Evolutionary conservation across 805 yeast species (phyloP), one percentile per base, ranked within the genome.

Genomic region (Martiniozyma abietophila): DNA sequence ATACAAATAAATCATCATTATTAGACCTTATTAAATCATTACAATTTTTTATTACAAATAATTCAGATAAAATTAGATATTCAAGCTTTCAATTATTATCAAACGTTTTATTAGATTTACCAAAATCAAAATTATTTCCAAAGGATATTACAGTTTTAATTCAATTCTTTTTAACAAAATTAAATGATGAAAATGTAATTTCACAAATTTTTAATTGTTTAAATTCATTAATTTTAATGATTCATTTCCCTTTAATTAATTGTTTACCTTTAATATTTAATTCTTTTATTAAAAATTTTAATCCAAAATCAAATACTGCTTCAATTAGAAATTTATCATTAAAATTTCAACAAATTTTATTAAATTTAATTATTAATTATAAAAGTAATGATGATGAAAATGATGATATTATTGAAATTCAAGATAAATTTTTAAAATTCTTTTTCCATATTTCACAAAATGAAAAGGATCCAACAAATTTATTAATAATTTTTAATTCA

Each of bases 401-500:
- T n/a, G n/a, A n/a, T 14, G n/a, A 18, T 18, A 11, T 18, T 4
- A 18, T 12, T 10, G 8, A 18, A 18, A n/a, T 8, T 7, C 18
- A 17, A 3, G 70, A 69, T 21, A 44, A 53, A 4, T 74, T 67
- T 34, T 64, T 83, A 22, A 54, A 67, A 25, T 54, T 80, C 0
- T 88, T 80, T 43, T 50, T 83, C 23, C 74, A 75, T 38, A 50
- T 85, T 19, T 82, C 94, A 3, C 64, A 74, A 11, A 94, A 94
- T 25, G 99, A 92, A 50, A 94, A 92, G 48, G 98, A 92, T 56
- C 99, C 99, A 3, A 68, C 81, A 40, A 92, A 94, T 56, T 62
- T 92, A 42, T 52, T 92, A 46, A 41, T 70, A 2, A 80, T 94
- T 2, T 83, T 89, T 46, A 53, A 62, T 4, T 49, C 85, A 28